A percentile compares a stretch with the other conserved stretches of the same genome.
These are phyloP conservation scores for Xanthoconium separans DNA, from an alignment of 1,284 basidiomycete species.

Conservation along the genomic window DNA sequence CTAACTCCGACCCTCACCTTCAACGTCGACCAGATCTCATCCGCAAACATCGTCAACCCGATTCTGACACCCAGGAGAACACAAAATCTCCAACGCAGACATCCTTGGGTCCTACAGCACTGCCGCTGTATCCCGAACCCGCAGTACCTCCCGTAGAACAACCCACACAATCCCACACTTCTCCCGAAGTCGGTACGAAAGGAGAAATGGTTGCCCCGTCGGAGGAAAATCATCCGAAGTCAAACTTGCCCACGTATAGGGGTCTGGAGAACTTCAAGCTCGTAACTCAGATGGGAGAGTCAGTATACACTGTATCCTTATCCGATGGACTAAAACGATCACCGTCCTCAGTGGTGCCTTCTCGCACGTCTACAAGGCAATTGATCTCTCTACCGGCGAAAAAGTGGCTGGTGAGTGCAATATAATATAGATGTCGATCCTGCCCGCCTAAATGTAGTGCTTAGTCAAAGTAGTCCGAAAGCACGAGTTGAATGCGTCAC, in stretches of 20 bases:
- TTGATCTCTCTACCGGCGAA: conserved; percentile 73
- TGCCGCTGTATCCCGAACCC: conserved; percentile 26
- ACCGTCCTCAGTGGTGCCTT: conserved; percentile 78
- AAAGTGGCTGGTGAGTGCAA: conserved; percentile 79
- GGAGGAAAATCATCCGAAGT: conserved; percentile 73
- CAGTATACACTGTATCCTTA: conserved; percentile 36
- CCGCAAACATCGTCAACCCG: conserved; percentile 56
- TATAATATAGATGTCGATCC: conserved; percentile 20
- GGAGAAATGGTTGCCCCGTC: conserved; percentile 67
- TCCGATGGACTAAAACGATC: conserved; percentile 11
- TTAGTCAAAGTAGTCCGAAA: conserved; percentile 97
- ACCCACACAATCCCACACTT: conserved; percentile 27
- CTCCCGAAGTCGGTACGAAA: conserved; percentile 50
- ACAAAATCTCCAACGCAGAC: conserved; percentile 33
- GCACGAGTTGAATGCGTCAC: conserved; percentile 90
- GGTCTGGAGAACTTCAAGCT: conserved; percentile 85
- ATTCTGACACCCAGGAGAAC: conserved; percentile 31
- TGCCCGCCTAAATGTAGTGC: conserved; percentile 11
- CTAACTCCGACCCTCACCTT: conserved; percentile 20
- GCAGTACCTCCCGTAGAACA: conserved; percentile 32
- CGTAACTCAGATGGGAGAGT: conserved; percentile 96
- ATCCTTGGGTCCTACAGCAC: conserved; percentile 31
- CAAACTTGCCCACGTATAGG: conserved; percentile 79
- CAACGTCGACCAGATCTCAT: conserved; percentile 66
- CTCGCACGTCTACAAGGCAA: conserved; percentile 96